These are phyloP conservation scores for Cicer judaicum DNA, from an alignment of 306 rosid species.

Conservation along the genomic window DNA sequence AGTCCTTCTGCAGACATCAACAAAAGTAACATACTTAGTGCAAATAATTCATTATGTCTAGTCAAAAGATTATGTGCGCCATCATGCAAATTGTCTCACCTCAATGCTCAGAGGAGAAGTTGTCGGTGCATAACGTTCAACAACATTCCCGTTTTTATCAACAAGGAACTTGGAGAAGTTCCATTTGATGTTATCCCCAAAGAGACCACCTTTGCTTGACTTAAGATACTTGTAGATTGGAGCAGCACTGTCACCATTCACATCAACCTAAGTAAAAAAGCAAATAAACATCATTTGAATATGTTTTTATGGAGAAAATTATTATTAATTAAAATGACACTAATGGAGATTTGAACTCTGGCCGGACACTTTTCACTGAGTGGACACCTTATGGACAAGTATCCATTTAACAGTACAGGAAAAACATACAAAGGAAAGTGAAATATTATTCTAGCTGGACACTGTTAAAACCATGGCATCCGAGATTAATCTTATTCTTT, in stretches of 20 bases:
- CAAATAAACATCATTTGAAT: conserved; percentile 11
- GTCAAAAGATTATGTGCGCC: background rate
- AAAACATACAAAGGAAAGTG: background rate
- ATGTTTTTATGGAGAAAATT: too few species aligned
- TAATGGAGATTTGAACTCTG: too few species aligned
- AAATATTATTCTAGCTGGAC: background rate
- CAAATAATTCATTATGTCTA: background rate
- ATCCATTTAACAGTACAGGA: background rate
- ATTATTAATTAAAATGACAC: too few species aligned
- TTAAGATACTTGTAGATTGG: conserved; percentile 85
- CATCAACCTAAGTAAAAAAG: conserved; percentile 67
- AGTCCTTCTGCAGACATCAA: conserved; percentile 59
- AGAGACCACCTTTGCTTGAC: conserved; percentile 92
- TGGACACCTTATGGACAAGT: background rate
- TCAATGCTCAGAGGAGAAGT: conserved; percentile 95
- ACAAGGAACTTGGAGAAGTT: conserved; percentile 92
- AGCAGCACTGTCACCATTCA: conserved; percentile 75
- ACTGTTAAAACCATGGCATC: background rate
- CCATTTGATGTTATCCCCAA: conserved; percentile 88
- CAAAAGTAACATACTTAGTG: conserved; percentile 34
- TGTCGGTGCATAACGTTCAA: conserved; percentile 94
- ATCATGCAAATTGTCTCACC: conserved; percentile 51
- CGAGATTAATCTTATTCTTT: background rate
- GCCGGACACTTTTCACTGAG: too few species aligned
- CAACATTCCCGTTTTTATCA: conserved; percentile 86